These are phyloP conservation scores for Halophytophthora batemanensis DNA, from an alignment of 352 stramenopile species.

Conservation along the genomic window DNA sequence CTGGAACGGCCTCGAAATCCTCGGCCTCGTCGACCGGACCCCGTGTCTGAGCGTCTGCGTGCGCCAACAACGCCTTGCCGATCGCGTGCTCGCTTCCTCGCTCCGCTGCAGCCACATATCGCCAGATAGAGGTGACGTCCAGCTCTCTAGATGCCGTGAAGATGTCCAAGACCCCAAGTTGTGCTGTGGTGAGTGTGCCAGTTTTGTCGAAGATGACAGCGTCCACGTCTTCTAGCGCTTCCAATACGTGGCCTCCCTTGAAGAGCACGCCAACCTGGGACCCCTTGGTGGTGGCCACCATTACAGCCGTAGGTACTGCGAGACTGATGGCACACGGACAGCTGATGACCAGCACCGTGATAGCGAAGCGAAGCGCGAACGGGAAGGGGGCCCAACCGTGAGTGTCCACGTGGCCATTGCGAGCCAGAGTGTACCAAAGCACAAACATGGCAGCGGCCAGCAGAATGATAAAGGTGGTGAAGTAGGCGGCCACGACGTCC, in stretches of 20 bases:
- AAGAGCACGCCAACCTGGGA: slow-evolving; percentile 80
- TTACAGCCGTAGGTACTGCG: slow-evolving; percentile 68
- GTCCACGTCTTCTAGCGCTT: slow-evolving; percentile 64
- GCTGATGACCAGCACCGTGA: slow-evolving; percentile 78
- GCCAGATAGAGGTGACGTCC: slow-evolving; percentile 29
- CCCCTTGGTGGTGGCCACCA: slow-evolving; percentile 78
- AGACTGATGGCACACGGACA: slow-evolving; percentile 77
- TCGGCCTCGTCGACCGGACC: slow-evolving; percentile 17
- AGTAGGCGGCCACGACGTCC: slow-evolving; percentile 62
- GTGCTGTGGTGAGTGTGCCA: slow-evolving; percentile 65
- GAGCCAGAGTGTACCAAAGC: slow-evolving; percentile 69
- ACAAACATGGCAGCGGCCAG: slow-evolving; percentile 59
- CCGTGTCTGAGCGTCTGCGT: slow-evolving; percentile 33
- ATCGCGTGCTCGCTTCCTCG: slow-evolving; percentile 66
- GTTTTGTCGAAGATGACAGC: slow-evolving; percentile 85
- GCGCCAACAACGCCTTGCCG: slow-evolving; percentile 45
- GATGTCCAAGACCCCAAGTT: slow-evolving; percentile 34
- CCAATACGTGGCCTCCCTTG: slow-evolving; percentile 68
- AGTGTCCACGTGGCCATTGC: slow-evolving; percentile 33
- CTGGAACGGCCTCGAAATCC: slow-evolving; percentile 50
- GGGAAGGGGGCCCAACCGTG: slow-evolving; percentile 55
- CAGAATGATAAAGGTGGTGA: slow-evolving; percentile 74
- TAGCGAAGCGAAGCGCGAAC: slow-evolving; percentile 75
- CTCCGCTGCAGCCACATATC: slow-evolving; percentile 46
- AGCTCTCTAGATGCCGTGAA: slow-evolving; percentile 13